phyloP scores from a whole-genome alignment of 1,284 basidiomycete species.

The Cutaneotrichosporon cavernicola region DNA sequence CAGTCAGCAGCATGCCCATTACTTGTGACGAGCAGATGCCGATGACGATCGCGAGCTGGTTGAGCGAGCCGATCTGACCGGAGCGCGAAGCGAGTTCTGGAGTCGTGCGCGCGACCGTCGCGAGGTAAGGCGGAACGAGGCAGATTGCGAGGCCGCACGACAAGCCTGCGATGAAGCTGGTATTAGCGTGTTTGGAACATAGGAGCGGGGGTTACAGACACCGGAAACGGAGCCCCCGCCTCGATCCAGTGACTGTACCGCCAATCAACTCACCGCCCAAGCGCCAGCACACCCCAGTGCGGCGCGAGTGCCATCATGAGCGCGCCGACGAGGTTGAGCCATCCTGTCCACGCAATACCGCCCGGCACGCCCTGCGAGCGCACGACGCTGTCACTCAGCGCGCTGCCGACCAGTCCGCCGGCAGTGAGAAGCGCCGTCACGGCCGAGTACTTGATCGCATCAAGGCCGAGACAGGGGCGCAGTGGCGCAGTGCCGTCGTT shows the following conservation, averaged over 20 bases:
- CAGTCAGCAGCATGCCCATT: conserved; percentile 44
- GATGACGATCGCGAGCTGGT: conserved; percentile 80
- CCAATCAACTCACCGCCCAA: conserved; percentile 21
- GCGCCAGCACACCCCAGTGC: conserved; percentile 59
- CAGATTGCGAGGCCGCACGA: conserved; percentile 81
- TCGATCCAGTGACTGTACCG: background rate
- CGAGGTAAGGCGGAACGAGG: conserved; percentile 79
- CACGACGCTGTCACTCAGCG: conserved; percentile 68
- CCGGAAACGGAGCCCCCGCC: background rate
- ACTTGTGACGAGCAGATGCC: conserved; percentile 77
- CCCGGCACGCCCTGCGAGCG: conserved; percentile 60
- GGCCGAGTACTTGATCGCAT: conserved; percentile 69
- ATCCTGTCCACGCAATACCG: conserved; percentile 57
- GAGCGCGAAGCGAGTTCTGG: conserved; percentile 30
- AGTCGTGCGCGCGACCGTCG: conserved; percentile 70
- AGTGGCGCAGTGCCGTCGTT: conserved; percentile 38
- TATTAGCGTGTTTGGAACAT: background rate
- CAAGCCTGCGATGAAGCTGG: conserved; percentile 72
- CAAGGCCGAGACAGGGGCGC: conserved; percentile 69
- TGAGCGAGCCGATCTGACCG: conserved; percentile 66
- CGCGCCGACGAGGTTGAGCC: conserved; percentile 63
- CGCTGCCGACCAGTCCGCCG: conserved; percentile 79
- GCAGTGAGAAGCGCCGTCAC: conserved; percentile 81
- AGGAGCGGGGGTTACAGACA: background rate
- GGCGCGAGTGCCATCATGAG: conserved; percentile 65